Base-by-base conservation (phyloP, 106 monocot species). In the Triglochin maritima region DNA sequence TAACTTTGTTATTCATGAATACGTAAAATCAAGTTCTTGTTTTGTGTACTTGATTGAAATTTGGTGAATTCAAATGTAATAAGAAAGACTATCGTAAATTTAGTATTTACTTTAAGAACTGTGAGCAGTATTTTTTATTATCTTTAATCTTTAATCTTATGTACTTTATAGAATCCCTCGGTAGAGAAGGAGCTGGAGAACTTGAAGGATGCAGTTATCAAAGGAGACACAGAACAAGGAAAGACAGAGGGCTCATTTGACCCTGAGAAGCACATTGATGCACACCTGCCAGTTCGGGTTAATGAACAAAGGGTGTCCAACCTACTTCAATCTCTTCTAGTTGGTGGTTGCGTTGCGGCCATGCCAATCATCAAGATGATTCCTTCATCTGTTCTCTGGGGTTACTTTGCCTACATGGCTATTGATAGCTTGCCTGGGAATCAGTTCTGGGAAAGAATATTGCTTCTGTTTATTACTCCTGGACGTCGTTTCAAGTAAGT, bases 381-480 rank as follows among this genome's bases (percentile, higher is more conserved):
- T 59, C 95, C 95, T 4, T 85, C 90, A 60, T 95, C 95, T 3
- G 90, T 90, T 63, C 83, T 95, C 8, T 95, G 94, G 94, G 94
- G 94, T 5, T 95, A 90, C 65, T 90, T 95, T 55, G 95, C 95
- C 46, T 96, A 88, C 76, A 90, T 96, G 95, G 90, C 95, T 49
- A 81, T 87, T 43, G 95, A 96, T 17, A 87, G 90, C 59, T 85
- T 96, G 60, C 87, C 85, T 50, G 95, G 95, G 16, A 96, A 87
- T 53, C 95, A 96, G 57, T 96, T 96, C 80, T 96, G 87, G 87
- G 90, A 96, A 59, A 84, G 90, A 56, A 63, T 88, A 42, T 63
- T 87, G 48, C 83, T 96, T 71, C 80, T 96, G 6, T 88, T 96
- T 69, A 70, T 96, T 6, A 60, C 85, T 70, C 85, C 95, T 51